Evolutionary conservation across 2,329 filamentous ascomycete genomes (phyloP), one percentile per base, ranked within the genome.

Genomic region (Chalaropsis ovoidea): DNA sequence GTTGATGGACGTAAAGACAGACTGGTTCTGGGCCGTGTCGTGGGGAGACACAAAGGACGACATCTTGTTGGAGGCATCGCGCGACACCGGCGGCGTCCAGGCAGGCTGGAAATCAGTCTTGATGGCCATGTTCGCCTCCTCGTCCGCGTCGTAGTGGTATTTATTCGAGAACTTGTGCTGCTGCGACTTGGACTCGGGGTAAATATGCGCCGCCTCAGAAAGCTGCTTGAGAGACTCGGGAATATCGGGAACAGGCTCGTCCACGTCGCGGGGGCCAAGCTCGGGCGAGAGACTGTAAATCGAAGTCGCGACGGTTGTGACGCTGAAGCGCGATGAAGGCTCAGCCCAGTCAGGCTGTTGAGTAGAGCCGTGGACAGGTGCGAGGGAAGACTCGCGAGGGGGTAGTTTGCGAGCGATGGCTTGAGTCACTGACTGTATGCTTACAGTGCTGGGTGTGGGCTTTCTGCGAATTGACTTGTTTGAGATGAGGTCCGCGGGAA

Each of bases 281-380:
- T 73, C 76, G 64, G 75, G 77, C 54, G 73, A 78, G 19, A 74
- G 77, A 13, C 75, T 73, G 41, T 74, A 74, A 56, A 78, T 73
- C 4, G 82, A 80, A 1, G 83, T 82, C 27, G 81, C 79, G 70
- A 82, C 85, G 1, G 84, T 87, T 7, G 82, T 85, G 68, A 82
- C 77, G 73, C 84, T 88, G 73, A 87, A 88, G 58, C 82, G 81
- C 61, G 84, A 87, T 1, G 77, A 73, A 5, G 82, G 82, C 66
- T 82, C 80, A 13, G 76, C 74, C 77, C 79, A 80, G 45, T 54
- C 56, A 56, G 62, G 45, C 7, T 79, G 66, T 19, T 35, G 17
- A 10, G 10, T 60, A 15, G 49, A 60, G 66, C 68, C 54, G 65
- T 67, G 6, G 68, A 61, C 6, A 66, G 67, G 39, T 68, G 62